Percentiles rank a stretch among this genome's conserved stretches.
phyloP scores from a whole-genome alignment of 2,329 filamentous ascomycete species.

The Diaporthe amygdali region DNA sequence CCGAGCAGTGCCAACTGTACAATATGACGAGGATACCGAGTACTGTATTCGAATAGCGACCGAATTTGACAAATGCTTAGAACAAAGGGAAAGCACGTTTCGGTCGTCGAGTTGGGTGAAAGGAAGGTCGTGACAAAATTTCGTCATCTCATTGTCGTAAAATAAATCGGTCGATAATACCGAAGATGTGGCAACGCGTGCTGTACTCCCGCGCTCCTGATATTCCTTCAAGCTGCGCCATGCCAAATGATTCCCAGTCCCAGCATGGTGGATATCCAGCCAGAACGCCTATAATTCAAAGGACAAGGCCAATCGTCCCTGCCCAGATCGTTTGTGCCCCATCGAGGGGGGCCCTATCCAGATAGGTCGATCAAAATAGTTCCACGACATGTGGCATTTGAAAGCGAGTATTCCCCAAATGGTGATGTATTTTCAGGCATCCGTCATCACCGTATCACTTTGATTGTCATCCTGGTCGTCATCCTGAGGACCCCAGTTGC shows the following conservation, averaged over 20 bases:
- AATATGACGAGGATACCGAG: constrained; percentile 16
- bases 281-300: constrained; percentile 31
- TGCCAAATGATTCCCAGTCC: constrained; percentile 2
- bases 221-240: constrained; percentile 9
- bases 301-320: constrained; percentile 24
- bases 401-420: constrained; percentile 30
- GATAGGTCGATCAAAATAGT: constrained; percentile 35
- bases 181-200: constrained; percentile 17
- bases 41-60: constrained; percentile 14
- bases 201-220: constrained; percentile 13
- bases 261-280: constrained; percentile 29
- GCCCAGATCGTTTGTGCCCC: constrained; percentile 28
- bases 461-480: constrained; percentile 43
- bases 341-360: constrained; percentile 36
- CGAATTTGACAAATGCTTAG: not conserved
- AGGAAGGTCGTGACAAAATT: constrained; percentile 23
- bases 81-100: constrained; percentile 1
- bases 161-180: constrained; percentile 18
- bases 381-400: constrained; percentile 20
- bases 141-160: constrained; percentile 23
- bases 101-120: constrained; percentile 14
- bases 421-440: constrained; percentile 47
- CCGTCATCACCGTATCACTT: constrained; percentile 64
- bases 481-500: constrained; percentile 87
- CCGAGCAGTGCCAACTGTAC: not conserved